These are phyloP conservation scores for Penicillium sp. DNA, from an alignment of 2,329 filamentous ascomycete species.

Conservation along the genomic window DNA sequence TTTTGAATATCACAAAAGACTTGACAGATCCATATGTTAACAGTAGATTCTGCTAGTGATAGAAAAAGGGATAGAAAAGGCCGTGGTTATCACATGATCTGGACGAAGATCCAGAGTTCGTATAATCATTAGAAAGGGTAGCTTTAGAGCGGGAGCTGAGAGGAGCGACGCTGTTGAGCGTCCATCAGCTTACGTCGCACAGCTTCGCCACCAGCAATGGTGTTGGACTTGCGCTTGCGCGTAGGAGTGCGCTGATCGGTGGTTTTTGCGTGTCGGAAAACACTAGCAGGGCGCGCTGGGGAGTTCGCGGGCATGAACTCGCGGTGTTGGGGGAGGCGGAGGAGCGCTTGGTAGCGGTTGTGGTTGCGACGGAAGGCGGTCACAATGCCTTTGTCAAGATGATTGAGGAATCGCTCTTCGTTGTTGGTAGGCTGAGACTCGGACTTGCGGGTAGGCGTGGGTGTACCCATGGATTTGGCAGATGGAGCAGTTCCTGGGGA, in stretches of 20 bases:
- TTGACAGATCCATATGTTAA: not conserved
- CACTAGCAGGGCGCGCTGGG: conserved; percentile 44
- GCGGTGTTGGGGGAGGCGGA: conserved; percentile 49
- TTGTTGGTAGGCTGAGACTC: conserved; percentile 33
- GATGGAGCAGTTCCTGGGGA: conserved; percentile 53
- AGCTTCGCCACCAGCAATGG: conserved; percentile 41
- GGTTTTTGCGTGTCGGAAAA: conserved; percentile 44
- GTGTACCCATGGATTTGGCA: conserved; percentile 29
- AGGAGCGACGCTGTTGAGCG: conserved; percentile 39
- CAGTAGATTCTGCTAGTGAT: conserved; percentile 23
- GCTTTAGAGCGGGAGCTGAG: conserved; percentile 38
- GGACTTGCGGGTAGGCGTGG: conserved; percentile 36
- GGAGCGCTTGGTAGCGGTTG: conserved; percentile 51
- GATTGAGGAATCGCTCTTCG: conserved; percentile 60
- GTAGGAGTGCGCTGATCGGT: conserved; percentile 43
- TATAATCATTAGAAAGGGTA: conserved; percentile 10
- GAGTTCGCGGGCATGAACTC: conserved; percentile 49
- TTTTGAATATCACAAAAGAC: not conserved
- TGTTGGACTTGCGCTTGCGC: conserved; percentile 42
- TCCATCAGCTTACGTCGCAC: conserved; percentile 48
- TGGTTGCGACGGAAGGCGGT: conserved; percentile 72
- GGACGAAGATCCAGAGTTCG: conserved; percentile 23
- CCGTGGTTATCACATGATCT: conserved; percentile 28
- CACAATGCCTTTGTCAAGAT: conserved; percentile 70
- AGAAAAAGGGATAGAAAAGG: conserved; percentile 17